phyloP scores from a whole-genome alignment of 805 yeast species.

The Myxozyma sirexii region DNA sequence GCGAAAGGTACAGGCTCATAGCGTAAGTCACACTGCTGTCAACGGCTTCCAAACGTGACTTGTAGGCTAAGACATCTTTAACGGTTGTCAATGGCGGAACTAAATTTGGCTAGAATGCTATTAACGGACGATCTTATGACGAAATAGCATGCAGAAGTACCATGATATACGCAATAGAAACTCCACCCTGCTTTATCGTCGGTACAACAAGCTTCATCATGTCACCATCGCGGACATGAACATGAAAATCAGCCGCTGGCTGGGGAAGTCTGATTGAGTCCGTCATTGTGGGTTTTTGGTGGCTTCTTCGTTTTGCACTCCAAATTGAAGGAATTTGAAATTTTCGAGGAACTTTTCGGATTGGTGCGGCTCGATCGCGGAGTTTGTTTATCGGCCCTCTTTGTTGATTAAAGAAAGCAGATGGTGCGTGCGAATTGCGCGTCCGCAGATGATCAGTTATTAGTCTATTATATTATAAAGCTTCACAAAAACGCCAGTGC shows the following conservation, averaged over 20 bases:
- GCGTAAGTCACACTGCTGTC: constrained; percentile 84
- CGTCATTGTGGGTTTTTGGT: not conserved
- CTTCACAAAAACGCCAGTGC: not conserved
- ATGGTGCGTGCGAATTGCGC: too few species aligned
- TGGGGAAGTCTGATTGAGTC: constrained; percentile 43
- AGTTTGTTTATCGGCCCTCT: too few species aligned
- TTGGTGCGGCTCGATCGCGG: not conserved
- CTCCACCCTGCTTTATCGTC: constrained; percentile 86
- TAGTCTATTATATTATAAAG: not conserved
- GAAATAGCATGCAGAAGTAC: too few species aligned
- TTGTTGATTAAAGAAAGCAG: too few species aligned
- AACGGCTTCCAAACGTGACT: constrained; percentile 59
- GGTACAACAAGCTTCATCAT: constrained; percentile 95
- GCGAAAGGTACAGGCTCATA: constrained; percentile 85
- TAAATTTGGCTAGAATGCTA: constrained; percentile 82
- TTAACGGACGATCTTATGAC: too few species aligned
- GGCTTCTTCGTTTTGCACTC: not conserved
- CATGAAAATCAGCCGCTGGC: constrained; percentile 80
- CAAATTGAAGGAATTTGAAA: not conserved
- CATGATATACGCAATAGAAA: constrained; percentile 91
- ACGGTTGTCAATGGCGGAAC: constrained; percentile 88
- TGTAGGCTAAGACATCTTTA: constrained; percentile 71
- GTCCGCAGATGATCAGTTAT: too few species aligned
- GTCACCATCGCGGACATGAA: constrained; percentile 88
- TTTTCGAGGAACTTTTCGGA: not conserved